Base-by-base conservation (phyloP, 1,284 basidiomycete genomes). In the Ceratobasidium sp. region DNA sequence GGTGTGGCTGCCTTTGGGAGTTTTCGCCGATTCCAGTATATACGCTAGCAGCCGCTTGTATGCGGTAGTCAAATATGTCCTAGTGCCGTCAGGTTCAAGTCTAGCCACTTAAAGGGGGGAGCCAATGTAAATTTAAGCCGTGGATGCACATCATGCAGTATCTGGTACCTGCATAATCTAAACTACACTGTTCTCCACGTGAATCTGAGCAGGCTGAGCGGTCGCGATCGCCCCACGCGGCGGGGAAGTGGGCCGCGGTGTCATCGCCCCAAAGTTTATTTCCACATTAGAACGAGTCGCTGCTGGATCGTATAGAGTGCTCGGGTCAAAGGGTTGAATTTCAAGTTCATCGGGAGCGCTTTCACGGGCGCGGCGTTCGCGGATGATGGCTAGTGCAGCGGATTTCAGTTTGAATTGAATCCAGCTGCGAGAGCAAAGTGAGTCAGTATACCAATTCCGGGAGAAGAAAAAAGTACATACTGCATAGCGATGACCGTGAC, bases 301-400 rank as follows among this genome's bases (percentile, higher is more conserved):
- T 5, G 37, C 66, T 37, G 69, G 63, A 14, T 73, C 69, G 58
- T 73, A 73, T 5, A 62, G 59, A 8, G 43, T 58, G 11, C 22
- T 24, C 13, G 65, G 24, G 34, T 73, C 22, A 31, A 73, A 73
- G 8, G 69, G 46, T 41, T 61, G 39, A 19, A 53, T 34, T 24
- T 72, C 68, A 9, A 37, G 27, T 11, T 51, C 48, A 0, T 19
- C 19, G n/a, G n/a, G n/a, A 8, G 29, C 31, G 2, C 29, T 43
- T 34, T 61, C 69, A 24, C 69, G 69, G 6, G 69, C 69, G 37
- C 69, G 69, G 13, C 59, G 69, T 41, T 62, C 69, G 2, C 69
- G 69, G 31, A 73, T 73, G 19, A 73, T 73, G 5, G 46, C 13
- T 7, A 73, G 48, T 16, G 43, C 69, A 27, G 58, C 58, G 16